Evolutionary conservation across 2,329 filamentous ascomycete genomes (phyloP).

Genomic region (Rhexocercosporidium sp.): DNA sequence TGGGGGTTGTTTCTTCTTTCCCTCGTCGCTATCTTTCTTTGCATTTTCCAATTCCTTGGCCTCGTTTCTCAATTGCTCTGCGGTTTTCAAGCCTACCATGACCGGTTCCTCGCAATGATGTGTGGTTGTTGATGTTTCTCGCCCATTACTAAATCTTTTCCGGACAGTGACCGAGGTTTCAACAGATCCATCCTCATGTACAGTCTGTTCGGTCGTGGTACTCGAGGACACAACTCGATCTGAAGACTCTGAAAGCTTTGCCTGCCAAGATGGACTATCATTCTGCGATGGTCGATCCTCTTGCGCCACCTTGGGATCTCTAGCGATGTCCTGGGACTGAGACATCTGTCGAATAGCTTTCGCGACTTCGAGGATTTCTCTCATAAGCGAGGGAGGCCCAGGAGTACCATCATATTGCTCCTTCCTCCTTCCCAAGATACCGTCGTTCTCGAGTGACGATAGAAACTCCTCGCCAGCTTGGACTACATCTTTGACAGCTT

Average conservation of each 20-base stretch:
- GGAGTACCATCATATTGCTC: neutral
- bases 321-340: neutral
- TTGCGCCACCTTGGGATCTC: neutral
- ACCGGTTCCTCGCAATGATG: conserved; percentile 28
- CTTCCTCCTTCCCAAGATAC: neutral
- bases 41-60: neutral
- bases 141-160: conserved; percentile 37
- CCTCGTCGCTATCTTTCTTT: neutral
- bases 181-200: conserved; percentile 35
- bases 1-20: conserved; percentile 23
- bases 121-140: conserved; percentile 33
- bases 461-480: conserved; percentile 12
- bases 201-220: conserved; percentile 34
- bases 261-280: neutral
- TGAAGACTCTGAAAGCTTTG: conserved; percentile 4
- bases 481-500: neutral
- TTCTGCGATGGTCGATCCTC: no score
- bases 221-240: conserved; percentile 34
- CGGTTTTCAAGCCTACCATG: neutral
- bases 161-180: conserved; percentile 36
- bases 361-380: neutral
- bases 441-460: conserved; percentile 7
- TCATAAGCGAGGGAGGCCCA: conserved; percentile 3
- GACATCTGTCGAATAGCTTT: conserved; percentile 6
- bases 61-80: neutral